phyloP scores from a whole-genome alignment of 1,139 yeast species.

The Wickerhamomyces sp. region DNA sequence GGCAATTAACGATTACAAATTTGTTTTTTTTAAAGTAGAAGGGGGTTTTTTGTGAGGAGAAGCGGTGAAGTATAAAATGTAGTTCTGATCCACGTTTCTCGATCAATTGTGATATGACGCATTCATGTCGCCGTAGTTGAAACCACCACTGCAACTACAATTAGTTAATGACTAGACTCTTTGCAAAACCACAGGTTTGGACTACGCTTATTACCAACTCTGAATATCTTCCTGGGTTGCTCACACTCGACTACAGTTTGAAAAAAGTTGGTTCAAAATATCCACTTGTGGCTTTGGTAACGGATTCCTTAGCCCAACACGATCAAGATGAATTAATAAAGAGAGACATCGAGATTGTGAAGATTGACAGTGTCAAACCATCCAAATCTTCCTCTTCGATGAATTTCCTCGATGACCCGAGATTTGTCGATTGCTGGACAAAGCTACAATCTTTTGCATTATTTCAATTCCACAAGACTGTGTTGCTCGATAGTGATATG shows the following conservation, averaged over 20 bases:
- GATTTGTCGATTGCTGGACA: constrained; percentile 56
- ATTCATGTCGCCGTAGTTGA: too few species aligned
- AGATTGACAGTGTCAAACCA: constrained; percentile 38
- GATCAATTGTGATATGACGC: too few species aligned
- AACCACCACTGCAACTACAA: too few species aligned
- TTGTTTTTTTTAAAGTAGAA: too few species aligned
- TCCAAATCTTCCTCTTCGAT: constrained; percentile 28
- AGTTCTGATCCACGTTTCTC: too few species aligned
- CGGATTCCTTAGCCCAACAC: constrained; percentile 36
- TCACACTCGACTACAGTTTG: constrained; percentile 43
- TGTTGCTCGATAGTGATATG: constrained; percentile 54
- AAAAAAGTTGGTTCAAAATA: constrained; percentile 35
- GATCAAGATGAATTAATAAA: constrained; percentile 34
- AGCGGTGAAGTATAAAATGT: too few species aligned
- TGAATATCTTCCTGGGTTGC: constrained; percentile 42
- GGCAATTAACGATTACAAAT: too few species aligned
- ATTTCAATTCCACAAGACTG: constrained; percentile 41
- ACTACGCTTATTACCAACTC: constrained; percentile 48
- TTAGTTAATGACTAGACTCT: neutral
- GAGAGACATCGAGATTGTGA: constrained; percentile 20
- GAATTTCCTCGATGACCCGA: constrained; percentile 40
- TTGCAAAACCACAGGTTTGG: constrained; percentile 33
- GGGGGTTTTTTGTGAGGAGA: too few species aligned
- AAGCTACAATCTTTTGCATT: constrained; percentile 48
- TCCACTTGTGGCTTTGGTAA: constrained; percentile 46